phyloP scores from a whole-genome alignment of 2,329 filamentous ascomycete genomes.

The Kalmusia sp. region DNA sequence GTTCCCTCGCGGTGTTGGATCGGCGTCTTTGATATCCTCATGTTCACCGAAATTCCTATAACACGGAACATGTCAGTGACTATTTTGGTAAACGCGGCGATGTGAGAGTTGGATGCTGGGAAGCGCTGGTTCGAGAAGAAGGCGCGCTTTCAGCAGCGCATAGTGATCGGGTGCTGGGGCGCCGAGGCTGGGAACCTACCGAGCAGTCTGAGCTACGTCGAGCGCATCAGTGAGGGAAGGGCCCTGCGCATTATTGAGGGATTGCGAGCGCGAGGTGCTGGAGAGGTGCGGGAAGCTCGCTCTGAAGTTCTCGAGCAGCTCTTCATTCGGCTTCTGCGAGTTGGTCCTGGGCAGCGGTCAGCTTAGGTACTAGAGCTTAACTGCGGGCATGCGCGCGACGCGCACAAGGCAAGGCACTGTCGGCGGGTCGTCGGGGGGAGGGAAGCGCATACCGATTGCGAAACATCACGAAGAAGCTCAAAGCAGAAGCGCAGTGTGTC shows the following conservation, averaged over 20 bases:
- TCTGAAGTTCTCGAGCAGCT: constrained; percentile 84
- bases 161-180: constrained; percentile 12
- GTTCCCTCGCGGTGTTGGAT: constrained; percentile 80
- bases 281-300: constrained; percentile 78
- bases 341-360: constrained; percentile 64
- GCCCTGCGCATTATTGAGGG: constrained; percentile 47
- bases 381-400: constrained; percentile 31
- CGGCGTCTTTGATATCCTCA: constrained; percentile 72
- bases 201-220: constrained; percentile 52
- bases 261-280: constrained; percentile 50
- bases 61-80: background rate
- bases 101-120: background rate
- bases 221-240: constrained; percentile 57
- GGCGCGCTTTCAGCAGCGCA: constrained; percentile 19
- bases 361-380: constrained; percentile 22
- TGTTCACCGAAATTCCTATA: constrained; percentile 54
- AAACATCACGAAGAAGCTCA: constrained; percentile 52
- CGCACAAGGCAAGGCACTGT: constrained; percentile 23
- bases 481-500: constrained; percentile 29
- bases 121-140: constrained; percentile 9
- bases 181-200: constrained; percentile 47
- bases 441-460: constrained; percentile 51
- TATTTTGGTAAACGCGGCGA: background rate
- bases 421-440: constrained; percentile 6
- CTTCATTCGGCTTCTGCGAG: constrained; percentile 84